A percentile compares a stretch with the other conserved stretches of the same genome.
Evolutionary conservation across 2,329 filamentous ascomycete genomes (phyloP).

Genomic region (Ophiocordyceps unilateralis): DNA sequence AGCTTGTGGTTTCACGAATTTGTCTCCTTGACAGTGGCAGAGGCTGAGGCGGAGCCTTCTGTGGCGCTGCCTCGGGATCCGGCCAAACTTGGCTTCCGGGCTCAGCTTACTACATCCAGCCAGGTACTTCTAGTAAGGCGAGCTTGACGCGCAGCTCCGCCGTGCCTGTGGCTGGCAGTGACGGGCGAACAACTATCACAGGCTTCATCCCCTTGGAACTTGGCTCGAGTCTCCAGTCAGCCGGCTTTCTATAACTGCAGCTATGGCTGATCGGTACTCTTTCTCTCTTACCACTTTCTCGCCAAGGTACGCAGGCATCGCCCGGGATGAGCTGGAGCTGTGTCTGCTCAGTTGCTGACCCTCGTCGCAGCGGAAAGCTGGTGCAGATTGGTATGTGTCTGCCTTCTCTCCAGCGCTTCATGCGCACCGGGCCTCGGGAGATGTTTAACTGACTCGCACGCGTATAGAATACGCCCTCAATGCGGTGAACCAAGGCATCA

Average conservation of each 20-base stretch:
- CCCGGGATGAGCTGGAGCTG: no score
- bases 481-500: conserved; percentile 97
- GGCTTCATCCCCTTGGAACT: conserved; percentile 10
- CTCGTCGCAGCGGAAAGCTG: conserved; percentile 70
- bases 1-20: not conserved
- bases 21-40: not conserved
- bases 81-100: conserved; percentile 12
- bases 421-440: no score
- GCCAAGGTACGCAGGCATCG: conserved; percentile 57
- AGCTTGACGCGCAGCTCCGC: conserved; percentile 22
- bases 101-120: conserved; percentile 1
- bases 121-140: conserved; percentile 1
- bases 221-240: not conserved
- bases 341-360: conserved; percentile 18
- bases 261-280: conserved; percentile 95
- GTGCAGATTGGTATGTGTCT: conserved; percentile 66
- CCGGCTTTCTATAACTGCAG: conserved; percentile 9
- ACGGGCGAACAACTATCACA: conserved; percentile 10
- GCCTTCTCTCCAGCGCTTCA: not conserved
- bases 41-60: not conserved
- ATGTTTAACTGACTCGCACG: conserved; percentile 1
- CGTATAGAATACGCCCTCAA: conserved; percentile 89
- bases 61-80: conserved; percentile 3
- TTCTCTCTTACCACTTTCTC: conserved; percentile 99
- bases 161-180: conserved; percentile 14